A percentile compares a stretch with the other conserved stretches of the same genome.
Conservation (phyloP, 345 rosid species). For the Eucalyptus decipiens region DNA sequence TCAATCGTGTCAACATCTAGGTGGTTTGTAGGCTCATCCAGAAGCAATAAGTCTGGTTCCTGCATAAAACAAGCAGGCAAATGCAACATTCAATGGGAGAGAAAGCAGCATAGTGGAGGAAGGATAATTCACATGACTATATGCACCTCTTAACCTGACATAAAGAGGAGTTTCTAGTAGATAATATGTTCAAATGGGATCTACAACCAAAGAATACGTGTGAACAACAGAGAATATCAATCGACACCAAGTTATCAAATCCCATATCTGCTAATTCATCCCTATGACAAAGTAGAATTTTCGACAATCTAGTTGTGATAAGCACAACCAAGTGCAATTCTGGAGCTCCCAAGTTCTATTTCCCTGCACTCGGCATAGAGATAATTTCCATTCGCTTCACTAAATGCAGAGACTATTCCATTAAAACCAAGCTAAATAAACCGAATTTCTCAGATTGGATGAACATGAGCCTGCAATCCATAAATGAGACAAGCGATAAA, state of each 20-base stretch:
- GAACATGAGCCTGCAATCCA: background rate
- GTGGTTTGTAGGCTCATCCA: slow-evolving; percentile 97
- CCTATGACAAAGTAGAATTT: background rate
- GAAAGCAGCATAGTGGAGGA: background rate
- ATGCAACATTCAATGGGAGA: background rate
- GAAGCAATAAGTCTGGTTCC: slow-evolving; percentile 89
- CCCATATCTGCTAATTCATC: background rate
- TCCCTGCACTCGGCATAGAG: background rate
- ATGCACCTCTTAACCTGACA: background rate
- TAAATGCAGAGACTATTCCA: background rate
- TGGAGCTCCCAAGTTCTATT: background rate
- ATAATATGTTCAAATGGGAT: background rate
- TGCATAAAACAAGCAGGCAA: slow-evolving; percentile 7
- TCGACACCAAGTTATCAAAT: background rate
- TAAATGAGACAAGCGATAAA: background rate
- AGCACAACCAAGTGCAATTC: background rate
- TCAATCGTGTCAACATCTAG: slow-evolving; percentile 94
- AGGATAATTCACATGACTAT: background rate
- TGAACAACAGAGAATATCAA: background rate
- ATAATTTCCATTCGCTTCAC: background rate
- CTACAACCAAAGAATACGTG: background rate
- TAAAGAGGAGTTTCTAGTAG: background rate
- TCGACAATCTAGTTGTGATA: background rate
- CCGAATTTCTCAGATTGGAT: background rate
- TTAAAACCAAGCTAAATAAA: background rate